Evolutionary conservation across 257 asterid genomes (phyloP).

Genomic region (Salvia miltiorrhiza): DNA sequence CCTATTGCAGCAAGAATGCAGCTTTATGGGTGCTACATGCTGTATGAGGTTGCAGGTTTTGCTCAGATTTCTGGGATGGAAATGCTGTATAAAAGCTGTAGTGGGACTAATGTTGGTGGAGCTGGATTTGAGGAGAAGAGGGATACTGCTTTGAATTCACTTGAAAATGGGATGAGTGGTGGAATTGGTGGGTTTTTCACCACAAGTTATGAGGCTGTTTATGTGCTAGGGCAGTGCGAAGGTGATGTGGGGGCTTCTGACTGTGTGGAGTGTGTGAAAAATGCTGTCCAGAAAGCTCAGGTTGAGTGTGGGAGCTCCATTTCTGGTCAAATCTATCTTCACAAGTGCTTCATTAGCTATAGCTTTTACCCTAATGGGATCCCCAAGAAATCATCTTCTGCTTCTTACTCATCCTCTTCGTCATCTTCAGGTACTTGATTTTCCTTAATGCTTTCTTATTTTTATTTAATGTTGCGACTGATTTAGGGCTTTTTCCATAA

Average conservation of each 20-base stretch:
- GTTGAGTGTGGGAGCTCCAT: conserved; percentile 95
- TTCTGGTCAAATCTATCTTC: conserved; percentile 80
- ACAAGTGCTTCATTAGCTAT: conserved; percentile 77
- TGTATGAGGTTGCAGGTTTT: conserved; percentile 81
- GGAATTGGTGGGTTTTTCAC: conserved; percentile 63
- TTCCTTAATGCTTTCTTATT: not conserved
- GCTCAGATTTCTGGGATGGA: conserved; percentile 90
- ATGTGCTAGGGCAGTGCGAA: conserved; percentile 91
- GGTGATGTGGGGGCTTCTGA: conserved; percentile 84
- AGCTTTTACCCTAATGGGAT: conserved; percentile 62
- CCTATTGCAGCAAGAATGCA: conserved; percentile 88
- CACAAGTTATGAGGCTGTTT: conserved; percentile 53
- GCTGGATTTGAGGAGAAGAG: conserved; percentile 82
- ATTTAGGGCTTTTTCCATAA: conserved; percentile 21
- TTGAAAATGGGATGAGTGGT: conserved; percentile 63
- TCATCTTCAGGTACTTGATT: conserved; percentile 59
- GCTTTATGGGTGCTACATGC: conserved; percentile 87
- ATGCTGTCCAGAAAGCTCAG: conserved; percentile 88
- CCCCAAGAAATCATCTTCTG: conserved; percentile 61
- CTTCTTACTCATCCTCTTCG: conserved; percentile 58
- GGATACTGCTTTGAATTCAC: conserved; percentile 64
- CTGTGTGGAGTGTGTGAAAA: conserved; percentile 83
- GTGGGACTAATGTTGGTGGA: conserved; percentile 69
- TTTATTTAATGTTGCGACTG: not conserved
- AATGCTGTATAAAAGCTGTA: conserved; percentile 79